Evolutionary conservation across 163 green algal genomes (phyloP), one percentile per base, ranked within the genome.

Genomic region (Scenedesmus sp.): DNA sequence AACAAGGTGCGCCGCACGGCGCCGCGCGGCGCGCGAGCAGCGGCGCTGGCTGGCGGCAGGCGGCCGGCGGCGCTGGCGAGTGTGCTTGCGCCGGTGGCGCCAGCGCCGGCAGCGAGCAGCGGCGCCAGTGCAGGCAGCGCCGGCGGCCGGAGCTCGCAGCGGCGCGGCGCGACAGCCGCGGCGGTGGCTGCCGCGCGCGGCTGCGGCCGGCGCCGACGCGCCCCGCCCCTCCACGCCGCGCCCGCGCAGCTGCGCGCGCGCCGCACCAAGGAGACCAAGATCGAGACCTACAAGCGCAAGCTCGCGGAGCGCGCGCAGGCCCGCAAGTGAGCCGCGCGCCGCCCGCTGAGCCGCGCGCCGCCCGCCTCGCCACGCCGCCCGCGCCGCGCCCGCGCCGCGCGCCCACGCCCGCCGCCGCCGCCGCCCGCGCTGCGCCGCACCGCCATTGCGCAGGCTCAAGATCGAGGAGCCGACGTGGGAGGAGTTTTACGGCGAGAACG

Each of bases 201-300:
- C 58, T 42, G 39, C 36, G 24, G 36, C 39, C 36, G 39, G 39
- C 53, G 63, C 39, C 36, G 39, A 11, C 39, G 39, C 63, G 42
- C 14, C 24, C 14, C 29, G 4, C 60, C 51, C 42, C 22, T 58
- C 33, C 39, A 47, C 39, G 39, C 39, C 10, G 39, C 39, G 6
- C 7, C 39, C 39, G 39, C 39, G 39, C 77, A 89, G 87, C 72
- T 91, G 17, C 82, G 87, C 29, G 44, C 80, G 17, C 76, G 82
- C 36, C 70, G 74, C 58, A 71, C 69, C 58, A 89, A 85, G 80
- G 87, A 91, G 84, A 84, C 82, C 36, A 87, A 87, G 70, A 83
- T 89, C 44, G 84, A 91, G 82, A 66, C 78, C 39, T 88, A 84
- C 76, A 89, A 91, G 82, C 76, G 84, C 56, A 84, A 81, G 50